These are phyloP conservation scores for Wallemia mellicola DNA, from an alignment of 1,284 basidiomycete genomes.

Conservation along the genomic window DNA sequence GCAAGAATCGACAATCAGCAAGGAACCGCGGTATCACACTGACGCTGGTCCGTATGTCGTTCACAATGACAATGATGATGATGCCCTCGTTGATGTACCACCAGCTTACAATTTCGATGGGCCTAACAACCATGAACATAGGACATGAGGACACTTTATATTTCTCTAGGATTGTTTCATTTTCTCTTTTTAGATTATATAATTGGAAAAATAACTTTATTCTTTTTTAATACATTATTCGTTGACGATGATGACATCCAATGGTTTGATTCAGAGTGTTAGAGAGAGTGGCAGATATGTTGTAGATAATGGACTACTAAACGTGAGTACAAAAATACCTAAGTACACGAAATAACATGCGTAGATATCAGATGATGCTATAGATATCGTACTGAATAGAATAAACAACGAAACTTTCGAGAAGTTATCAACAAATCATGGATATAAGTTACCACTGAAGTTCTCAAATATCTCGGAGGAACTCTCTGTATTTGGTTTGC, in stretches of 20 bases:
- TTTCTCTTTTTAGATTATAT: no score
- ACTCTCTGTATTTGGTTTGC: conserved; percentile 36
- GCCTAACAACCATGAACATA: no score
- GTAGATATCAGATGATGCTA: not conserved
- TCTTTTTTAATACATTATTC: no score
- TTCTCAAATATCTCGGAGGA: conserved; percentile 37
- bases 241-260: no score
- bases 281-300: not conserved
- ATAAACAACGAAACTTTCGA: conserved; percentile 20
- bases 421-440: conserved; percentile 30
- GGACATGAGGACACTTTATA: no score
- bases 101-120: not conserved
- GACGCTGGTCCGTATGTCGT: not conserved
- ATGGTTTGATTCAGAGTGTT: not conserved
- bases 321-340: not conserved
- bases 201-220: no score
- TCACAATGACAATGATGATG: not conserved
- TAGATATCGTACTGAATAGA: not conserved
- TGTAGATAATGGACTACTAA: not conserved
- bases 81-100: not conserved
- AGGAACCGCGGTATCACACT: not conserved
- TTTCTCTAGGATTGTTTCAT: no score
- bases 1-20: not conserved
- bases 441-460: conserved; percentile 34
- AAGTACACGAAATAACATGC: not conserved